Evolutionary conservation across 495 filamentous ascomycete genomes (phyloP).

Genomic region (Penicillium canescens): DNA sequence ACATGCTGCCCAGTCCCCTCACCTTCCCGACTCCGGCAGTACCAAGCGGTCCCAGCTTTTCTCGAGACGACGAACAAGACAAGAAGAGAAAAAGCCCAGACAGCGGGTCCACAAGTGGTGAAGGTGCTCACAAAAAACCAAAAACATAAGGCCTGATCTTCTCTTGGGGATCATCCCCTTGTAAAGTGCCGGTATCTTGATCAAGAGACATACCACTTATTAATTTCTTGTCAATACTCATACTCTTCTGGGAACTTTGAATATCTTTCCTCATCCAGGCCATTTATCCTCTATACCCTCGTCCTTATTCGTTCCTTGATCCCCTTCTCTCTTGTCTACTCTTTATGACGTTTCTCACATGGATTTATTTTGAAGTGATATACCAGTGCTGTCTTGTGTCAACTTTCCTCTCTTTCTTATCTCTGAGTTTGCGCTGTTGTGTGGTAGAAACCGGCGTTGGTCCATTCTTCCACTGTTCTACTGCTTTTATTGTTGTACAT

Average conservation of each 20-base stretch:
- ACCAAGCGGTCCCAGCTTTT: conserved; percentile 67
- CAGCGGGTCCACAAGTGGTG: conserved; percentile 34
- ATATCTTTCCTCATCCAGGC: conserved; percentile 10
- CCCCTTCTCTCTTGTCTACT: conserved; percentile 9
- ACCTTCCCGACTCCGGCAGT: conserved; percentile 88
- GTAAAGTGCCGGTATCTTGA: neutral
- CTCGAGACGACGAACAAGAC: conserved; percentile 55
- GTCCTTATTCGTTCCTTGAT: conserved; percentile 13
- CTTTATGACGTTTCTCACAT: conserved; percentile 2
- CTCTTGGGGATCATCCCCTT: neutral
- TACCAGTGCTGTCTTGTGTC: conserved; percentile 4
- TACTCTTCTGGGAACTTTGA: conserved; percentile 5
- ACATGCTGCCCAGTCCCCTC: conserved; percentile 85
- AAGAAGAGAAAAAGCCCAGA: conserved; percentile 59
- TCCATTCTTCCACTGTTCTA: neutral
- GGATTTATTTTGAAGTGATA: conserved; percentile 11
- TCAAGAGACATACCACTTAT: conserved; percentile 7
- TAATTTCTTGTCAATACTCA: conserved; percentile 3
- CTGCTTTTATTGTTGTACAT: conserved; percentile 20
- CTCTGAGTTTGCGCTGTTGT: conserved; percentile 2
- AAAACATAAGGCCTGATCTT: conserved; percentile 34
- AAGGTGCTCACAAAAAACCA: conserved; percentile 47
- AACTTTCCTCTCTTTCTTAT: conserved; percentile 1
- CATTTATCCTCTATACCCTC: conserved; percentile 25
- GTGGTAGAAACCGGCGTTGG: conserved; percentile 10